phyloP scores from a whole-genome alignment of 768 basidiomycete genomes.

The Rhodotorula toruloides region DNA sequence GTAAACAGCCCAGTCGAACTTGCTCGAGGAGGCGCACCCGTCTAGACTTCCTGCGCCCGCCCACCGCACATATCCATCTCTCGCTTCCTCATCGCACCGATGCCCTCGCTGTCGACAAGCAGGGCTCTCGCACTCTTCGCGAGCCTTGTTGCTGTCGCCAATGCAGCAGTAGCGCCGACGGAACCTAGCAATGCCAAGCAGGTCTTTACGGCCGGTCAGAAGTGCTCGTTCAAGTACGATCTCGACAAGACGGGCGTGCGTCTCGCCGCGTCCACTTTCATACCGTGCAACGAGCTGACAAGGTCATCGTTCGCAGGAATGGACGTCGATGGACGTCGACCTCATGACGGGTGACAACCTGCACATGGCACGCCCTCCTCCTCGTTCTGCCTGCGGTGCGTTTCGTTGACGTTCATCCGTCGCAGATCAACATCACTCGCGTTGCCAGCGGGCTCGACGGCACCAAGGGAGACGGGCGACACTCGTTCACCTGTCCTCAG shows the following conservation, averaged over 20 bases:
- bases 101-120: no score
- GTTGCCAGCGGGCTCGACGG: conserved; percentile 31
- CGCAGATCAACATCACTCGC: conserved; percentile 15
- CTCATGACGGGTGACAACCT: conserved; percentile 25
- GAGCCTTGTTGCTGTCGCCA: not conserved
- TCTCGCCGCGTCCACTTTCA: not conserved
- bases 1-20: no score
- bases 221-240: conserved; percentile 3
- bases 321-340: conserved; percentile 27
- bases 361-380: conserved; percentile 13
- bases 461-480: conserved; percentile 8
- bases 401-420: no score
- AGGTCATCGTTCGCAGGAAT: conserved; percentile 4
- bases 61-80: no score
- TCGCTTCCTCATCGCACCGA: no score
- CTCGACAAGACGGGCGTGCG: not conserved
- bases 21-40: no score
- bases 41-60: no score
- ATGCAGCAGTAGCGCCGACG: not conserved
- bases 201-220: not conserved
- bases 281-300: no score
- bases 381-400: no score
- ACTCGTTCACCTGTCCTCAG: conserved; percentile 26
- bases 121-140: no score
- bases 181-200: not conserved